Conservation (phyloP, 148 eudicot species). For the Nepenthes gracilis region DNA sequence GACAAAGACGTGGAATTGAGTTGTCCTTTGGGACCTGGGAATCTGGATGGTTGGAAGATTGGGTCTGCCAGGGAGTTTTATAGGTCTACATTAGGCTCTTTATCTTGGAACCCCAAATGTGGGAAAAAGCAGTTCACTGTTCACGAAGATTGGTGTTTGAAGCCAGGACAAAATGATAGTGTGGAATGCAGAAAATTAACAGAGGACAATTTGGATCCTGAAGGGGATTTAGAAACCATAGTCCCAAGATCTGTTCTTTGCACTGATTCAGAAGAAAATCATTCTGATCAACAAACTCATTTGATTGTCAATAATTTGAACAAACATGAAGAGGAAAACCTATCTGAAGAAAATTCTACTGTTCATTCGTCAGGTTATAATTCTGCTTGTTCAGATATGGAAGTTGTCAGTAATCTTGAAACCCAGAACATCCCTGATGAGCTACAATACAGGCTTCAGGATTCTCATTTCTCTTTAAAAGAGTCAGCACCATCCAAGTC, state of each 20-base stretch:
- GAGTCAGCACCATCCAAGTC: neutral
- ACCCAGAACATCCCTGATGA: too few relatives aligned
- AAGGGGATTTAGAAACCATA: too few relatives aligned
- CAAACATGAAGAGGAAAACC: conserved; percentile 7
- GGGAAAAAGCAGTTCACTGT: conserved; percentile 5
- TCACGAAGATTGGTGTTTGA: conserved; percentile 14
- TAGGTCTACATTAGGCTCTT: too few relatives aligned
- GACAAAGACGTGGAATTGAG: too few relatives aligned
- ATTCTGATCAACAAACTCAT: neutral
- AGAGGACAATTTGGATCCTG: too few relatives aligned
- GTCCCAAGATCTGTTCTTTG: neutral
- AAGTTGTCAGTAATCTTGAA: neutral
- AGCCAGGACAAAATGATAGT: neutral
- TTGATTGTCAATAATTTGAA: conserved; percentile 1
- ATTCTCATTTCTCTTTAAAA: conserved; percentile 9
- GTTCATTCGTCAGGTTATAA: conserved; percentile 6
- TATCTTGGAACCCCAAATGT: neutral
- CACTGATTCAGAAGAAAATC: conserved; percentile 1
- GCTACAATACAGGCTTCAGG: neutral
- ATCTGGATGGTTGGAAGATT: too few relatives aligned
- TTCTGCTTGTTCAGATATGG: conserved; percentile 8
- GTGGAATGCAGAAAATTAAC: too few relatives aligned
- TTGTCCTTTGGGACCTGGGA: too few relatives aligned
- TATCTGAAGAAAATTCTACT: conserved; percentile 9
- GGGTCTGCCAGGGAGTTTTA: too few relatives aligned